Evolutionary conservation across 2,329 filamentous ascomycete genomes (phyloP), one percentile per base, ranked within the genome.

Genomic region (Venturia aucupariae): DNA sequence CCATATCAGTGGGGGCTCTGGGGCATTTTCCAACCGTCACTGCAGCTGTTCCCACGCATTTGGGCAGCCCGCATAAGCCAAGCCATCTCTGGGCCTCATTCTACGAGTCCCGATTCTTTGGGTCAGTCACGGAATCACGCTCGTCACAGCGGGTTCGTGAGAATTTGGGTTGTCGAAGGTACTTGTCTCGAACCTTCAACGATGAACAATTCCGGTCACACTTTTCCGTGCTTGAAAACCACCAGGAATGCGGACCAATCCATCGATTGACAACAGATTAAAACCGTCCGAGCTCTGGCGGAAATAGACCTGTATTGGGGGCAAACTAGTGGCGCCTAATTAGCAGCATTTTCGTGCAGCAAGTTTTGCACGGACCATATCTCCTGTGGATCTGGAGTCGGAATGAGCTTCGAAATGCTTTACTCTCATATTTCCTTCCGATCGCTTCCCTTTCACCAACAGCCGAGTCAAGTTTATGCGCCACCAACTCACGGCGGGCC

Each of bases 131-230:
- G 35, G 35, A 6, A 1, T 38, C 35, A 7, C 24, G 22, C 6
- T 54, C 51, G 24, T 57, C 51, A 57, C 51, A 57, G 51, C 51
- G 51, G 51, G 35, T 57, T 55, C 48, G 32, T 32, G 48, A 55
- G 27, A 30, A 19, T 35, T 13, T 32, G 24, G 11, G 11, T 55
- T 55, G 17, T 17, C 27, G 48, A 55, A 10, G 24, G 24, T 27
- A 51, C 46, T 51, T 22, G 22, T 54, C 48, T 54, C 48, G 24
- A 35, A 57, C 30, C 17, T 35, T n/a, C n/a, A n/a, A n/a, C n/a
- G n/a, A n/a, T n/a, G n/a, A n/a, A n/a, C n/a, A n/a, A n/a, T n/a
- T n/a, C n/a, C n/a, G n/a, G n/a, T n/a, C n/a, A n/a, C n/a, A n/a
- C n/a, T n/a, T n/a, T n/a, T n/a, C n/a, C n/a, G n/a, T n/a, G n/a